These are phyloP conservation scores for Metschnikowia bowlesiae DNA, from an alignment of 805 yeast genomes.

Conservation along the genomic window DNA sequence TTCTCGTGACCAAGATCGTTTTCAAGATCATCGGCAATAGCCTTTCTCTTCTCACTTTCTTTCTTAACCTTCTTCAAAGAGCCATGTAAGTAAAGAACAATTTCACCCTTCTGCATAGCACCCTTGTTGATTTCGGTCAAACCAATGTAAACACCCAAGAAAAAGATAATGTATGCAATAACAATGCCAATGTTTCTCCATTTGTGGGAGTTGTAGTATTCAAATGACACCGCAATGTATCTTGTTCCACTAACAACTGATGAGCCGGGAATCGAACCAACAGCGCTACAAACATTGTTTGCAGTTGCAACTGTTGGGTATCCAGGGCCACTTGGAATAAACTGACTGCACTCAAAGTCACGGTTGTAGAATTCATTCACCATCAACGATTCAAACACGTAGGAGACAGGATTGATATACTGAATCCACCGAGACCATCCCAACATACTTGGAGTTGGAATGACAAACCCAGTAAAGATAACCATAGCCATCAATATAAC, in stretches of 20 bases:
- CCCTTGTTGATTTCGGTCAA: constrained; percentile 44
- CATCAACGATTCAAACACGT: constrained; percentile 53
- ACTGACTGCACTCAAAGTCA: constrained; percentile 49
- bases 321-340: constrained; percentile 58
- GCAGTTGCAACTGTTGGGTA: constrained; percentile 37
- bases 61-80: constrained; percentile 46
- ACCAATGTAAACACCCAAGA: constrained; percentile 30
- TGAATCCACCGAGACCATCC: constrained; percentile 35
- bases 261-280: constrained; percentile 57
- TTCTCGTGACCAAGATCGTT: constrained; percentile 30
- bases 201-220: constrained; percentile 52
- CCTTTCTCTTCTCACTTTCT: constrained; percentile 17
- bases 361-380: constrained; percentile 60
- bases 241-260: constrained; percentile 53
- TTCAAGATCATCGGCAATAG: constrained; percentile 32
- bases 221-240: constrained; percentile 46
- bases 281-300: constrained; percentile 52
- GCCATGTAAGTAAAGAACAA: constrained; percentile 28
- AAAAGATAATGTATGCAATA: constrained; percentile 47
- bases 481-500: constrained; percentile 48
- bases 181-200: constrained; percentile 81
- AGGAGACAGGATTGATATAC: constrained; percentile 40
- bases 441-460: constrained; percentile 38
- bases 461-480: constrained; percentile 49
- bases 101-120: constrained; percentile 43